These are phyloP conservation scores for Leishmania guyanensis DNA, from an alignment of 208 protist genomes.

Conservation along the genomic window DNA sequence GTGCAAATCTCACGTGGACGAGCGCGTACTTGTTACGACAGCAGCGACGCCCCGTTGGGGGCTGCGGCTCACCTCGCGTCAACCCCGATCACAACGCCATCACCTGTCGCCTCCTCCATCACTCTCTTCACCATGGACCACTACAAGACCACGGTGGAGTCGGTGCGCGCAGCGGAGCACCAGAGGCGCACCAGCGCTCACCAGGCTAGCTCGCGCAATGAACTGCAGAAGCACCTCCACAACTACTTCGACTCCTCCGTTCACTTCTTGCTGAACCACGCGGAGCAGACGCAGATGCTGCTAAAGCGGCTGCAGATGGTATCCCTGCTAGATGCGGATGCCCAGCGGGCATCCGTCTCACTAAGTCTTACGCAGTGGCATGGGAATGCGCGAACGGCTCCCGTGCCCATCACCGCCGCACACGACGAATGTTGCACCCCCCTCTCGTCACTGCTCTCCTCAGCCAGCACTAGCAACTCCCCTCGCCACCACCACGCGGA, in stretches of 20 bases:
- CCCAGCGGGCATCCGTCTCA: constrained; percentile 52
- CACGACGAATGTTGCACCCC: neutral
- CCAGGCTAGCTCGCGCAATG: constrained; percentile 30
- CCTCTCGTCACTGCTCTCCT: neutral
- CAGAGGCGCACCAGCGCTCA: constrained; percentile 26
- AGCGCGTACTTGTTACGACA: neutral
- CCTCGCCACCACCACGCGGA: neutral
- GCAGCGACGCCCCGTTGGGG: constrained; percentile 3
- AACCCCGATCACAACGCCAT: constrained; percentile 10
- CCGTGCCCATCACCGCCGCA: constrained; percentile 2
- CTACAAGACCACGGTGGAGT: constrained; percentile 35
- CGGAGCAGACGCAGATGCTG: constrained; percentile 57
- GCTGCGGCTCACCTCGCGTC: neutral
- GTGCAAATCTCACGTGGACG: neutral
- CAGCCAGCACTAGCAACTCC: neutral
- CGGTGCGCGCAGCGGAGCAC: constrained; percentile 26
- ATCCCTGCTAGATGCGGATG: constrained; percentile 55
- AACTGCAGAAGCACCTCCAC: constrained; percentile 43
- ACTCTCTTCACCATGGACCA: constrained; percentile 33
- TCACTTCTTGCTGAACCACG: constrained; percentile 74
- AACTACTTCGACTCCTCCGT: constrained; percentile 80
- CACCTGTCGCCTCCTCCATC: constrained; percentile 10
- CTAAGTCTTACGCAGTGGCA: constrained; percentile 56
- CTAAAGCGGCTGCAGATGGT: constrained; percentile 72
- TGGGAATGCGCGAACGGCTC: constrained; percentile 10